Conservation (phyloP, 306 rosid species). For the Pyrus betulifolia region DNA sequence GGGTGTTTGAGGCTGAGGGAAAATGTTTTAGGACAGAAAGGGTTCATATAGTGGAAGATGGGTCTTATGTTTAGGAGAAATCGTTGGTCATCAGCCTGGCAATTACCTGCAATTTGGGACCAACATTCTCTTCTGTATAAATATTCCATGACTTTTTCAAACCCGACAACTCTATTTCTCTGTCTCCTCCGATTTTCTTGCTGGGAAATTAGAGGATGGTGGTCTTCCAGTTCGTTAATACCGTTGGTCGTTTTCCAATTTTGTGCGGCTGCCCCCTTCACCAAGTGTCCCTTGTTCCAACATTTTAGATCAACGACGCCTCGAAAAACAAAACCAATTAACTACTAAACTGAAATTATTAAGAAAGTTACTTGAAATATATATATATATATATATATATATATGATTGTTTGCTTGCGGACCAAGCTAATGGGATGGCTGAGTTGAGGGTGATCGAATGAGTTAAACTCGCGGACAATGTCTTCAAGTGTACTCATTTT, state of each 20-base stretch:
- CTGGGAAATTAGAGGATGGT: background rate
- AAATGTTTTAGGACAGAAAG: background rate
- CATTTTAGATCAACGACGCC: background rate
- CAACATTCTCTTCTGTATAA: background rate
- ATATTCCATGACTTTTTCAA: background rate
- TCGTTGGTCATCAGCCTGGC: slow-evolving; percentile 13
- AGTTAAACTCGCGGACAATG: too few species aligned
- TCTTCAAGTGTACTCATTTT: too few species aligned
- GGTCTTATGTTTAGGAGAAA: slow-evolving; percentile 22
- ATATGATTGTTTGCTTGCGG: background rate
- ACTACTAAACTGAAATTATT: background rate
- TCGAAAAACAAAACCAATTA: background rate
- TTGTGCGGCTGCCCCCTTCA: background rate
- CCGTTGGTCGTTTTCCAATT: background rate
- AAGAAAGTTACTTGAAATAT: background rate
- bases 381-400: too few species aligned
- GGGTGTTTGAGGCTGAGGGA: slow-evolving; percentile 23
- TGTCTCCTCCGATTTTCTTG: background rate
- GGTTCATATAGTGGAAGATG: slow-evolving; percentile 6
- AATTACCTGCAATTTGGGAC: background rate
- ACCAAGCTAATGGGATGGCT: too few species aligned
- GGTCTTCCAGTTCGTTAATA: slow-evolving; percentile 5
- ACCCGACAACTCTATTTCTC: background rate
- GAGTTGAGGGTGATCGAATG: too few species aligned
- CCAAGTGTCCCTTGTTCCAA: background rate